These are phyloP conservation scores for Hansfordia pulvinata DNA, from an alignment of 2,329 filamentous ascomycete genomes.

Conservation along the genomic window DNA sequence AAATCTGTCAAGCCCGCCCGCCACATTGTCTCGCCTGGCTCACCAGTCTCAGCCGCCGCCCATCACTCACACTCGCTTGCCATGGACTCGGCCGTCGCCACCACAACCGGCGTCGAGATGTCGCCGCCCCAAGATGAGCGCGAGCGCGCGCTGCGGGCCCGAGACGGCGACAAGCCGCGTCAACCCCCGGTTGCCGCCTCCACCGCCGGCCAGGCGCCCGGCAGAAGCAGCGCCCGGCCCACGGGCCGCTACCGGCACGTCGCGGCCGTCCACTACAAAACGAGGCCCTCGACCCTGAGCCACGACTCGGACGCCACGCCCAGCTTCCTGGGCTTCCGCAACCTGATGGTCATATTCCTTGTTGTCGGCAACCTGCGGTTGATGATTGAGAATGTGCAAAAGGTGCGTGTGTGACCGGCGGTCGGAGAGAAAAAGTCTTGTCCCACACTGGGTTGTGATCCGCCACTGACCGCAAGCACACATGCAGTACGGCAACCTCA, in stretches of 20 bases:
- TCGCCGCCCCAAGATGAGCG: too few relatives aligned
- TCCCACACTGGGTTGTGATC: slow-evolving; percentile 3
- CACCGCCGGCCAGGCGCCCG: too few relatives aligned
- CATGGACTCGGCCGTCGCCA: slow-evolving; percentile 30
- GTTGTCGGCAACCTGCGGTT: slow-evolving; percentile 88
- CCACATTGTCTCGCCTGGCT: too few relatives aligned
- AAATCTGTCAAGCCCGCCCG: too few relatives aligned
- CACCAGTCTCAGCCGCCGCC: too few relatives aligned
- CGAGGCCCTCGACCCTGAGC: slow-evolving; percentile 69
- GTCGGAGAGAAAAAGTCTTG: neutral
- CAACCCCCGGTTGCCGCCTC: slow-evolving; percentile 1
- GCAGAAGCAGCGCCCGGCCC: slow-evolving; percentile 21
- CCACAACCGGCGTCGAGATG: slow-evolving; percentile 21
- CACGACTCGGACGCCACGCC: slow-evolving; percentile 63
- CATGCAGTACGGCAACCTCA: slow-evolving; percentile 79
- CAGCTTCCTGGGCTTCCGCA: slow-evolving; percentile 87
- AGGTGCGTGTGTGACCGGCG: slow-evolving; percentile 41
- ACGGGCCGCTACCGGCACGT: slow-evolving; percentile 82
- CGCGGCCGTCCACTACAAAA: slow-evolving; percentile 65
- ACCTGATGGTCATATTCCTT: slow-evolving; percentile 88
- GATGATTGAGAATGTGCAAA: slow-evolving; percentile 94
- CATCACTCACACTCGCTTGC: too few relatives aligned
- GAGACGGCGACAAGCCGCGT: slow-evolving; percentile 10
- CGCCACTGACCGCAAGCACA: slow-evolving; percentile 6
- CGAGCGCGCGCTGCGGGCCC: slow-evolving; percentile 7